Conservation (phyloP, 352 stramenopile genomes). For the Salisapilia sapeloensis region DNA sequence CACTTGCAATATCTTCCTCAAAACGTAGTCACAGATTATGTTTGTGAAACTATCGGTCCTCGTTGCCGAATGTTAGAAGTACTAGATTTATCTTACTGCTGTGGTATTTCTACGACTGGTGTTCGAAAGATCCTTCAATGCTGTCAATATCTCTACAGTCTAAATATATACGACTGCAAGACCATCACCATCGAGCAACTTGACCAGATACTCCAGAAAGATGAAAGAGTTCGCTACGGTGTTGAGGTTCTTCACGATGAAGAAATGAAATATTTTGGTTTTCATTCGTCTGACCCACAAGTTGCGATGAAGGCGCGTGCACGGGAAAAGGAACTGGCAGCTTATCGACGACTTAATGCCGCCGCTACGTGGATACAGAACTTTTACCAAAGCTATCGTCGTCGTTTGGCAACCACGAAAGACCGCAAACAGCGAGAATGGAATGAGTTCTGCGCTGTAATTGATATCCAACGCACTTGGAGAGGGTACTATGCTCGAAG, state of each 20-base stretch:
- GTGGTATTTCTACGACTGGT: slow-evolving; percentile 8
- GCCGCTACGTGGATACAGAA: slow-evolving; percentile 21
- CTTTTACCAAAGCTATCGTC: too few relatives aligned
- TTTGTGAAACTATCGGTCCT: slow-evolving; percentile 9
- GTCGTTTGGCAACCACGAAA: slow-evolving; percentile 8
- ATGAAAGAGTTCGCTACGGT: slow-evolving; percentile 11
- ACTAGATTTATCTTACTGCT: slow-evolving; percentile 18
- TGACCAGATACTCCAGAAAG: slow-evolving; percentile 6
- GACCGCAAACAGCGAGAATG: slow-evolving; percentile 12
- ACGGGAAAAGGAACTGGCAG: slow-evolving; percentile 10
- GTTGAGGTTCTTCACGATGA: slow-evolving; percentile 38
- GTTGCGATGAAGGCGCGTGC: slow-evolving; percentile 12
- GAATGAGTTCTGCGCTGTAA: slow-evolving; percentile 23
- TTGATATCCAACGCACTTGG: slow-evolving; percentile 43
- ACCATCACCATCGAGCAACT: slow-evolving; percentile 12
- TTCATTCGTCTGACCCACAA: slow-evolving; percentile 18
- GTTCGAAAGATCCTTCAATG: slow-evolving; percentile 12
- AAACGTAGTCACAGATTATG: slow-evolving; percentile 15
- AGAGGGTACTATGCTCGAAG: slow-evolving; percentile 20
- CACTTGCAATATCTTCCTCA: slow-evolving; percentile 10
- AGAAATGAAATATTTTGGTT: slow-evolving; percentile 14
- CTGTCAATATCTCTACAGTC: slow-evolving; percentile 19
- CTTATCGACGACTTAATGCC: slow-evolving; percentile 7
- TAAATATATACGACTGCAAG: slow-evolving; percentile 29
- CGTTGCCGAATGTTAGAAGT: slow-evolving; percentile 16